Conservation (phyloP, 805 yeast species). For the Candida verbasci region DNA sequence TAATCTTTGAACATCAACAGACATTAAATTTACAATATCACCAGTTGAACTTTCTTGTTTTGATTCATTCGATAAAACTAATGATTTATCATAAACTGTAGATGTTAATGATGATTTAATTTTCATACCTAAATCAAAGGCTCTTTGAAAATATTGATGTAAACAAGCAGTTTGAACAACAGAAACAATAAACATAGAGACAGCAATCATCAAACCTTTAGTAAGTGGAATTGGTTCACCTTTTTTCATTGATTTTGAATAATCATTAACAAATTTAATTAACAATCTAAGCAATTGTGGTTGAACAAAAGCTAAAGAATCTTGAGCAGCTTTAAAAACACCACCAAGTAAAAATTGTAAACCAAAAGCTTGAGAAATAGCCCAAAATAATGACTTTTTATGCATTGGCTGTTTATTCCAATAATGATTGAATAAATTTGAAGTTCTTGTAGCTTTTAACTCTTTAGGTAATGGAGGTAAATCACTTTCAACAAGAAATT, state of each 20-base stretch:
- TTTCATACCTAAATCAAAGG: conserved; percentile 73
- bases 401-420: conserved; percentile 56
- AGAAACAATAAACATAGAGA: conserved; percentile 70
- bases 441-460: conserved; percentile 52
- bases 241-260: conserved; percentile 27
- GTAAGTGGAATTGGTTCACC: conserved; percentile 57
- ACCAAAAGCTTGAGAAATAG: conserved; percentile 73
- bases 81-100: conserved; percentile 61
- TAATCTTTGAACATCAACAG: conserved; percentile 86
- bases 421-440: conserved; percentile 44
- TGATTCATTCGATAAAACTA: conserved; percentile 67
- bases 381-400: conserved; percentile 52
- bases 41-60: conserved; percentile 75
- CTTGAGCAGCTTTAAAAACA: conserved; percentile 67
- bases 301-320: conserved; percentile 54
- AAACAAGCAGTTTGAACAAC: conserved; percentile 72
- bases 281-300: conserved; percentile 27
- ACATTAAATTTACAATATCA: conserved; percentile 90
- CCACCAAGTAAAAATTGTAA: conserved; percentile 66
- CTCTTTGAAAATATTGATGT: conserved; percentile 75
- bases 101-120: conserved; percentile 67
- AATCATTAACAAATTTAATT: conserved; percentile 33
- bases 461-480: conserved; percentile 74
- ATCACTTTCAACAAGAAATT: conserved; percentile 54
- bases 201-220: conserved; percentile 70